phyloP scores from a whole-genome alignment of 2,329 filamentous ascomycete species.

The Fusarium begoniae region DNA sequence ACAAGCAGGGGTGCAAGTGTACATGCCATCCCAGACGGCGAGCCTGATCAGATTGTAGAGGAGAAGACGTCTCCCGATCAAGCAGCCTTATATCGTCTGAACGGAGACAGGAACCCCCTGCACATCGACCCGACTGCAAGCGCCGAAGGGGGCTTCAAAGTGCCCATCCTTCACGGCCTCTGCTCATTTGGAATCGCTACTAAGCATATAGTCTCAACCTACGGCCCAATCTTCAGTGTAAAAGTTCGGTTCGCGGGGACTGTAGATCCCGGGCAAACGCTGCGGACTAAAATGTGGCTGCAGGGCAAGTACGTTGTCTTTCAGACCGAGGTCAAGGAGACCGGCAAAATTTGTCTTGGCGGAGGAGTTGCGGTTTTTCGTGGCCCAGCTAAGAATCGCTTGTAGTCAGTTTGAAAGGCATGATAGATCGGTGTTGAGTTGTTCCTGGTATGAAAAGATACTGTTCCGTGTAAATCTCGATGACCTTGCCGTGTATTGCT shows the following conservation, averaged over 20 bases:
- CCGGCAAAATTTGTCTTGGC: neutral
- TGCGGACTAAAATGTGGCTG: neutral
- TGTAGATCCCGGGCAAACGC: neutral
- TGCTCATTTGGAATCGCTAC: neutral
- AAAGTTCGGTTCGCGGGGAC: neutral
- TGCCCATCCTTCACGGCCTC: neutral
- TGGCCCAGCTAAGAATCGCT: neutral
- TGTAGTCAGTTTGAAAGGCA: neutral
- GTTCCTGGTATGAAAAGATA: neutral
- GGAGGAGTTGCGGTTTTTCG: neutral
- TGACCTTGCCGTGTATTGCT: too few relatives aligned
- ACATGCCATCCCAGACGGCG: neutral
- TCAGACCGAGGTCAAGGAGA: neutral
- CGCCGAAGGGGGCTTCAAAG: neutral
- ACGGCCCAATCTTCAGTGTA: neutral
- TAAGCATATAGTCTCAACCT: neutral
- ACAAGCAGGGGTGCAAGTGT: neutral
- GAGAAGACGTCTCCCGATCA: neutral
- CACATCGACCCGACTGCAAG: neutral
- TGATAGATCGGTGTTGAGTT: fast-evolving
- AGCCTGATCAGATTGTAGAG: neutral
- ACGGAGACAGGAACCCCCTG: neutral
- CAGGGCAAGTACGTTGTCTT: neutral
- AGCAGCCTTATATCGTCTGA: neutral
- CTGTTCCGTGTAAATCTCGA: too few relatives aligned